Percentiles rank a stretch among this genome's conserved stretches.
Evolutionary conservation across 1,284 basidiomycete genomes (phyloP).

Genomic region (Sparassis latifolia): DNA sequence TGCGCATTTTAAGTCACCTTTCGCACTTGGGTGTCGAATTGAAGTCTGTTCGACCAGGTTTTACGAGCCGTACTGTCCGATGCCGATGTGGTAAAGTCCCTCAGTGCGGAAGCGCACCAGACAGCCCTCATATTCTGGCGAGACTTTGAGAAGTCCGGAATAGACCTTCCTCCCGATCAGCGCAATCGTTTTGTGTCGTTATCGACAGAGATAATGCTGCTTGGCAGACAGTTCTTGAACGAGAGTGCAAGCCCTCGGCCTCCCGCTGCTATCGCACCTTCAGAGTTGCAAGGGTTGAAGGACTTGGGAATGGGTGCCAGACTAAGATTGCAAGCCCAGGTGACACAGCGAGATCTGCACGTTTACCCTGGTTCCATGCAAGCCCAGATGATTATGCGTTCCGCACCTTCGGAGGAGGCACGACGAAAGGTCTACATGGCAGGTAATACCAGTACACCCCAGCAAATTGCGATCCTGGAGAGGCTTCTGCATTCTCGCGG

Average conservation of each 20-base stretch:
- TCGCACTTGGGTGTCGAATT: background rate
- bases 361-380: slow-evolving; percentile 83
- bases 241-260: slow-evolving; percentile 55
- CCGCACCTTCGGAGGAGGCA: slow-evolving; percentile 78
- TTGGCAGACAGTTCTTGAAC: slow-evolving; percentile 83
- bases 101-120: slow-evolving; percentile 65
- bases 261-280: slow-evolving; percentile 59
- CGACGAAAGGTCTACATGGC: slow-evolving; percentile 77
- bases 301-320: slow-evolving; percentile 65
- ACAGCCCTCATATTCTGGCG: slow-evolving; percentile 92
- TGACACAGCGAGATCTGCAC: slow-evolving; percentile 63
- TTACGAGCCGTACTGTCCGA: slow-evolving; percentile 61
- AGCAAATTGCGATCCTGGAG: slow-evolving; percentile 72
- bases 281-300: slow-evolving; percentile 61
- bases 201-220: slow-evolving; percentile 87
- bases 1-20: slow-evolving; percentile 31
- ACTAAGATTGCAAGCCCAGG: slow-evolving; percentile 65
- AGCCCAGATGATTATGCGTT: slow-evolving; percentile 88
- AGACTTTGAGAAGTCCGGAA: slow-evolving; percentile 97
- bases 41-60: slow-evolving; percentile 35
- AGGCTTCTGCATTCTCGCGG: slow-evolving; percentile 69
- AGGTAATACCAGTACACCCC: slow-evolving; percentile 60
- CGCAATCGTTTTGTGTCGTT: slow-evolving; percentile 83
- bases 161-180: slow-evolving; percentile 76
- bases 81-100: slow-evolving; percentile 50